Evolutionary conservation across 257 asterid genomes (phyloP).

Genomic region (Plectranthus barbatus): DNA sequence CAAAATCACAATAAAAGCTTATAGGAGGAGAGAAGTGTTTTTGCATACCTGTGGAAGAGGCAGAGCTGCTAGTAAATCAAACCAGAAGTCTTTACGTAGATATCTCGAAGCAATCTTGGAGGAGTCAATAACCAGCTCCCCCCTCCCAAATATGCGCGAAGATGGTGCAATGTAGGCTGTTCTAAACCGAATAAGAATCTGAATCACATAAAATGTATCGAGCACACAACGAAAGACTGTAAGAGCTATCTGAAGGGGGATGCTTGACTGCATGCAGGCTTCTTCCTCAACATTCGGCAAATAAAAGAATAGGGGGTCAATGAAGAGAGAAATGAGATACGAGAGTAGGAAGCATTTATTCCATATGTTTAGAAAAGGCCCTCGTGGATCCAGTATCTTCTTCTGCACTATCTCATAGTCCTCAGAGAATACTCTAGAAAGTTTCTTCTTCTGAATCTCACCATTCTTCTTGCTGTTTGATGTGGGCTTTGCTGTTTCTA

Average conservation of each 20-base stretch:
- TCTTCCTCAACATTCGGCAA: conserved; percentile 38
- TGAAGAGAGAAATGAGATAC: conserved; percentile 47
- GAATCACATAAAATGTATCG: conserved; percentile 40
- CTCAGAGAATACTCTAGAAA: conserved; percentile 54
- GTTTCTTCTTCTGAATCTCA: conserved; percentile 33
- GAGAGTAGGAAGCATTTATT: conserved; percentile 43
- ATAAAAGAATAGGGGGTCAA: conserved; percentile 62
- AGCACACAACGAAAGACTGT: conserved; percentile 38
- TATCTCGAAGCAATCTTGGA: conserved; percentile 49
- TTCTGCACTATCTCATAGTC: conserved; percentile 40
- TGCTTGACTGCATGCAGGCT: conserved; percentile 44
- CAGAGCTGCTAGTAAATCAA: conserved; percentile 48
- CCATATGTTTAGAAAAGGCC: conserved; percentile 40
- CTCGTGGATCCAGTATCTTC: conserved; percentile 61
- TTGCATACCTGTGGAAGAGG: conserved; percentile 69
- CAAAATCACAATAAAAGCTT: neutral
- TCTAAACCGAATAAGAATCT: conserved; percentile 42
- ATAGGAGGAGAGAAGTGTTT: too few species aligned
- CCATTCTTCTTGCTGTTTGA: neutral
- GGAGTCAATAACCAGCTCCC: conserved; percentile 60
- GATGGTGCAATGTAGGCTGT: conserved; percentile 68
- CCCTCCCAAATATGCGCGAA: conserved; percentile 65
- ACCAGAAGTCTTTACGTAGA: conserved; percentile 39
- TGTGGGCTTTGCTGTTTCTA: conserved; percentile 16
- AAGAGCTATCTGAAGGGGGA: conserved; percentile 37